Percentiles rank a stretch among this genome's conserved stretches.
Conservation (phyloP, 345 rosid genomes). For the Toxicodendron radicans region DNA sequence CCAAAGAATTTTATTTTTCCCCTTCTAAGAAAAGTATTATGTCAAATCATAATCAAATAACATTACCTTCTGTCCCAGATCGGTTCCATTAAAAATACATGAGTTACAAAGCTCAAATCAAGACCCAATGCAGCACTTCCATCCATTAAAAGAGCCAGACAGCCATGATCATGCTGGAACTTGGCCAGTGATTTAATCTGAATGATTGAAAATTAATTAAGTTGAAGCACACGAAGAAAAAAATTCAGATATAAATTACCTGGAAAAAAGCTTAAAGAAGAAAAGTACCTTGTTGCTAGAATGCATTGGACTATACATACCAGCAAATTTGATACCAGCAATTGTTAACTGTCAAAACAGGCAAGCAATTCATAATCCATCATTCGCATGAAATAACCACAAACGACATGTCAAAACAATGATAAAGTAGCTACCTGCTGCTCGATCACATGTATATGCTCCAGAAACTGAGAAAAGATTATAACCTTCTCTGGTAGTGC, state of each 20-base stretch:
- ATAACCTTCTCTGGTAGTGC: conserved; percentile 63
- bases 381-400: not conserved
- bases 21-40: conserved; percentile 1
- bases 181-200: conserved; percentile 72
- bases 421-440: conserved; percentile 61
- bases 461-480: conserved; percentile 93
- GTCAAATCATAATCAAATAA: not conserved
- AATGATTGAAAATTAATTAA: conserved; percentile 26
- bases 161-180: conserved; percentile 64
- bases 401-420: not conserved
- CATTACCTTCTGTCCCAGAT: conserved; percentile 96
- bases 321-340: conserved; percentile 80
- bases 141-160: conserved; percentile 94
- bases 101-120: conserved; percentile 91
- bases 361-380: conserved; percentile 4
- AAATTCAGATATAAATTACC: not conserved
- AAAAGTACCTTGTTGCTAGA: conserved; percentile 64
- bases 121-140: conserved; percentile 97
- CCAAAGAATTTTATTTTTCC: not conserved
- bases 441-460: conserved; percentile 85
- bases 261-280: conserved; percentile 2
- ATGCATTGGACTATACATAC: conserved; percentile 88
- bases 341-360: conserved; percentile 49
- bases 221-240: conserved; percentile 14
- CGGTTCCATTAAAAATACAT: conserved; percentile 91